A percentile compares a stretch with the other conserved stretches of the same genome.
Conservation (phyloP, 352 stramenopile genomes). For the Albugo candida region DNA sequence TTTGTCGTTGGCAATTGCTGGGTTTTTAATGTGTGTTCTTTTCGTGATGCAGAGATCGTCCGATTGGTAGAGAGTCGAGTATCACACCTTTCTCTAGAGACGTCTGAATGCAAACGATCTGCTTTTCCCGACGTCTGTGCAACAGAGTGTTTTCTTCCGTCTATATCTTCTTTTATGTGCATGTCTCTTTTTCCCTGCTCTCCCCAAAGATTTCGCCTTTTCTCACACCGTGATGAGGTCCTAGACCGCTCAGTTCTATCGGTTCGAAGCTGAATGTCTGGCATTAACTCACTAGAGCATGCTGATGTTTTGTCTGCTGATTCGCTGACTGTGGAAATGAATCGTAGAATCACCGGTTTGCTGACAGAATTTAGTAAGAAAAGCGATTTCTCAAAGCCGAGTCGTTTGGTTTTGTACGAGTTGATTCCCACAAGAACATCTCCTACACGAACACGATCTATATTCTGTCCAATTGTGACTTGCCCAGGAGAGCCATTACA, state of each 20-base stretch:
- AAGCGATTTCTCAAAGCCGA: constrained; percentile 73
- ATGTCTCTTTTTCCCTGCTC: constrained; percentile 17
- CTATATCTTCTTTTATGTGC: constrained; percentile 32
- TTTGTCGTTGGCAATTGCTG: not conserved
- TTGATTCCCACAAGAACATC: constrained; percentile 71
- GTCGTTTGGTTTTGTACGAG: constrained; percentile 59
- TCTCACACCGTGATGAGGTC: constrained; percentile 7
- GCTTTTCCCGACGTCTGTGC: not conserved
- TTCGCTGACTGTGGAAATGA: constrained; percentile 19
- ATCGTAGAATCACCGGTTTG: constrained; percentile 73
- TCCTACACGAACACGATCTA: constrained; percentile 60
- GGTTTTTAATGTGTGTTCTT: not conserved
- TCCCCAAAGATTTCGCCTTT: constrained; percentile 1
- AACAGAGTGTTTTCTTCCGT: too few species aligned
- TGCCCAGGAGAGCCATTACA: not conserved
- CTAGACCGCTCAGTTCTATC: constrained; percentile 10
- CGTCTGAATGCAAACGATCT: not conserved
- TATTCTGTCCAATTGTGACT: constrained; percentile 12
- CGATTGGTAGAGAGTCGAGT: too few species aligned
- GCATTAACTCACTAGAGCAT: constrained; percentile 57
- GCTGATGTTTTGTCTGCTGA: constrained; percentile 1
- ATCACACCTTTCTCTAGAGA: not conserved
- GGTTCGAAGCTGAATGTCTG: constrained; percentile 22
- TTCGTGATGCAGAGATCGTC: too few species aligned
- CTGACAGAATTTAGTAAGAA: constrained; percentile 66